Evolutionary conservation across 177 flowering plant species (phyloP).

Genomic region (Tripterygium wilfordii): DNA sequence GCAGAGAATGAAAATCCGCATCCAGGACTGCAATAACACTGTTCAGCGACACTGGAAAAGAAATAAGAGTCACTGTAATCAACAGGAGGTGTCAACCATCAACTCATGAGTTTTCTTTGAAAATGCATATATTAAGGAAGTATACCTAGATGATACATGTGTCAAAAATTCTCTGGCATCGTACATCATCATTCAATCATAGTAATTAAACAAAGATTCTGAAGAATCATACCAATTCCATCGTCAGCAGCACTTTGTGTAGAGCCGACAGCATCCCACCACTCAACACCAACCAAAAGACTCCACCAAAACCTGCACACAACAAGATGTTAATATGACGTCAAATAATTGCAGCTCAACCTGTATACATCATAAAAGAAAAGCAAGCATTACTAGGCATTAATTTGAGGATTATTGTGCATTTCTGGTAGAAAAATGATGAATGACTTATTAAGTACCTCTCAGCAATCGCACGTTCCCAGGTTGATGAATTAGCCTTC

Average conservation of each 20-base stretch:
- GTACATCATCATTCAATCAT: too few relatives aligned
- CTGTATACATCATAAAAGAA: neutral
- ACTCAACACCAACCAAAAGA: constrained; percentile 96
- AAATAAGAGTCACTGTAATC: constrained; percentile 9
- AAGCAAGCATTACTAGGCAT: neutral
- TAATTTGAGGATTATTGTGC: neutral
- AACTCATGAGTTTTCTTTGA: too few relatives aligned
- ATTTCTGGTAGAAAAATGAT: neutral
- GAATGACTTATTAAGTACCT: constrained; percentile 40
- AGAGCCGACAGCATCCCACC: constrained; percentile 99
- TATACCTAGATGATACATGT: too few relatives aligned
- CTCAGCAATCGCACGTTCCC: constrained; percentile 99
- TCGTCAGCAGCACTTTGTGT: constrained; percentile 99
- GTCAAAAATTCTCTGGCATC: too few relatives aligned
- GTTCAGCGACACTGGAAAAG: constrained; percentile 75
- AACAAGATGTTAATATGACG: constrained; percentile 6
- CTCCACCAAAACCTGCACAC: constrained; percentile 98
- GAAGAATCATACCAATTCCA: constrained; percentile 67
- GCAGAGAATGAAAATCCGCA: constrained; percentile 98
- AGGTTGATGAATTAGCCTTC: constrained; percentile 68
- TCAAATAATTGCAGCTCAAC: neutral
- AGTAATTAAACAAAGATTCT: neutral
- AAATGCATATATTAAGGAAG: too few relatives aligned
- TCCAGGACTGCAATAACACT: constrained; percentile 96
- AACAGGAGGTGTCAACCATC: neutral